Base-by-base conservation (phyloP, 805 yeast genomes). In the Myxozyma melibiosi region DNA sequence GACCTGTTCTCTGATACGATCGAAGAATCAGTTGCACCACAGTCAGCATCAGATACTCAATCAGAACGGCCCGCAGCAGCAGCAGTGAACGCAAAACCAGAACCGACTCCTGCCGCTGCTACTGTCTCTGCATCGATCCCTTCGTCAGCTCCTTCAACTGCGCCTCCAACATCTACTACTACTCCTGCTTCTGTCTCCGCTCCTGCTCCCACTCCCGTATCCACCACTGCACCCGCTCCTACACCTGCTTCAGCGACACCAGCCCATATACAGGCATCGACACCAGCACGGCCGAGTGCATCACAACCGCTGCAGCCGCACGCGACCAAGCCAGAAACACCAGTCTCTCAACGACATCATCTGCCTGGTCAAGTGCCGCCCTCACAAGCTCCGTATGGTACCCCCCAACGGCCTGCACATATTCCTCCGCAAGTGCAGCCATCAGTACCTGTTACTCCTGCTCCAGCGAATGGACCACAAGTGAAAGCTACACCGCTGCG, bases 1-100 rank as follows among this genome's bases (percentile, higher is more conserved):
- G 61, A 58, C 41, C 33, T 58, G 24, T 58, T 58, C 35, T 50
- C 61, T n/a, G 62, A 58, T 43, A 24, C 54, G 20, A 16, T 30
- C 3, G 57, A 52, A 2, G 49, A 42, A 22, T 24, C 18, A n/a
- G 13, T 13, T 8, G 33, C 33, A 9, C 4, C 51, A 20, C 14
- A 4, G 34, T n/a, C 25, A 38, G 25, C 24, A 27, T 24, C 43
- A 16, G 25, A n/a, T n/a, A 22, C 6, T 6, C 33, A 6, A 7
- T 11, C 33, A 37, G 24, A 6, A 37, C 41, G 9, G 24, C 41
- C 41, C 6, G 41, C 41, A 37, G 20, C 42, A 31, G 50, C 25
- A 7, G 48, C 14, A 22, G 39, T n/a, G 11, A 39, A 13, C 14
- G 8, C 51, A 11, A 31, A 37, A 45, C 30, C 38, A 45, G 40